Conservation (phyloP, 495 filamentous ascomycete genomes). For the Venustampulla echinocandica region DNA sequence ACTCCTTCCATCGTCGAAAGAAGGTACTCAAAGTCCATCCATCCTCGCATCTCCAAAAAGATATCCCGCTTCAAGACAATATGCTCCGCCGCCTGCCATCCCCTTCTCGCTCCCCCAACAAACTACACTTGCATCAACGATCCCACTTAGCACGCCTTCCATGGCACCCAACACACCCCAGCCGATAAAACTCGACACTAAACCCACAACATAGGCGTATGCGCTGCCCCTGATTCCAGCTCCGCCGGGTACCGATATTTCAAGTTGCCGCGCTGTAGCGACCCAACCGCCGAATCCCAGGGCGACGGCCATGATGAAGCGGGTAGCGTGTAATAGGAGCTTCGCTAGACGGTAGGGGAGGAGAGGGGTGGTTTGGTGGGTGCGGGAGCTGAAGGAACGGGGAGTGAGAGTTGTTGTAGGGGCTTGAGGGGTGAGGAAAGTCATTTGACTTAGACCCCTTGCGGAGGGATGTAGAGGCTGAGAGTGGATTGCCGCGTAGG, state of each 20-base stretch:
- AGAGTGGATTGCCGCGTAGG: constrained; percentile 90
- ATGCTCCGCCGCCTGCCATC: constrained; percentile 59
- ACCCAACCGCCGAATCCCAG: constrained; percentile 97
- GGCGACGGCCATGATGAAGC: constrained; percentile 79
- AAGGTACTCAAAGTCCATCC: neutral
- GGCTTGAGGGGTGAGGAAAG: constrained; percentile 53
- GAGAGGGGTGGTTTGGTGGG: constrained; percentile 34
- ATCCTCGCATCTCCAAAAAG: constrained; percentile 55
- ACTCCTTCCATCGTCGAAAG: no score
- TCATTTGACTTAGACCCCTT: constrained; percentile 65
- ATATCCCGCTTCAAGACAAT: constrained; percentile 79
- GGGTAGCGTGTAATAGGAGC: constrained; percentile 79
- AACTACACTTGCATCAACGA: constrained; percentile 84
- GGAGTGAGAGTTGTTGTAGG: constrained; percentile 55
- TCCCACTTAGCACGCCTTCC: constrained; percentile 84
- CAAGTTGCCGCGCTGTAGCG: constrained; percentile 69
- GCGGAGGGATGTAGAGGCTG: constrained; percentile 68
- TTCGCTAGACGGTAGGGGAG: constrained; percentile 82
- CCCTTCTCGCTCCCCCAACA: constrained; percentile 89
- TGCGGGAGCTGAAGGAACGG: constrained; percentile 43
- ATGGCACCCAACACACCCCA: constrained; percentile 94
- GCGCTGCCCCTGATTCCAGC: constrained; percentile 63
- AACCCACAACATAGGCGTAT: constrained; percentile 89
- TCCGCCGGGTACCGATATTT: constrained; percentile 40
- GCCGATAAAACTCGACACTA: constrained; percentile 86